Conservation (phyloP, 2,329 filamentous ascomycete genomes). For the Rasamsonia emersonii region DNA sequence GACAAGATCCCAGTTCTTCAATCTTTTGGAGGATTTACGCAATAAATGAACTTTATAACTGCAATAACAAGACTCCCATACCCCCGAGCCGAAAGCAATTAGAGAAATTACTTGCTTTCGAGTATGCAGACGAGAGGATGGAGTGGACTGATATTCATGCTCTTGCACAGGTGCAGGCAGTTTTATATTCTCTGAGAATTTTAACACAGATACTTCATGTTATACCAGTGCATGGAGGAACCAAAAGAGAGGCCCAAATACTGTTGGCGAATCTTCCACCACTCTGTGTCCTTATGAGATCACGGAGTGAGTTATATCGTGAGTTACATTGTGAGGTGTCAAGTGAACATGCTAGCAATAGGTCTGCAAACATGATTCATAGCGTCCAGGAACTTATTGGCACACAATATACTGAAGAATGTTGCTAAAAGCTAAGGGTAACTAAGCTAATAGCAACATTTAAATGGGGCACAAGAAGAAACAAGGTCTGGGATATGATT, state of each 20-base stretch:
- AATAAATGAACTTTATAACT: no score
- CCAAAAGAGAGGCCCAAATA: conserved; percentile 9
- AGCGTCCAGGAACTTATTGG: neutral
- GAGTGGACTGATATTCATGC: conserved; percentile 56
- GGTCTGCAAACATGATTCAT: no score
- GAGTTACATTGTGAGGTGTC: conserved; percentile 5
- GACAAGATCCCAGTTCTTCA: conserved; percentile 6
- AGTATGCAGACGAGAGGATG: conserved; percentile 22
- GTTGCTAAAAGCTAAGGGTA: no score
- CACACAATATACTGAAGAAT: no score
- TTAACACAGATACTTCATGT: conserved; percentile 42
- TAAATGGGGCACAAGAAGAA: neutral
- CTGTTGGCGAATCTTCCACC: conserved; percentile 21
- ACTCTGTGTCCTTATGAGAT: conserved; percentile 20
- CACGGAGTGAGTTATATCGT: conserved; percentile 14
- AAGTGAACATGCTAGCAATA: neutral
- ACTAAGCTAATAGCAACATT: no score
- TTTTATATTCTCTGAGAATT: conserved; percentile 56
- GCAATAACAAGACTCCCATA: no score
- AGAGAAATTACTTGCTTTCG: conserved; percentile 20
- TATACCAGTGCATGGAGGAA: conserved; percentile 19
- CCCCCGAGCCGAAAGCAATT: conserved; percentile 14
- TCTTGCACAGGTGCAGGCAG: conserved; percentile 51
- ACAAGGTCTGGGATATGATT: neutral
- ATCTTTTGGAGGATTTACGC: conserved; percentile 28